Conservation (phyloP, 1,284 basidiomycete genomes). For the Pseudozyma hubeiensis region DNA sequence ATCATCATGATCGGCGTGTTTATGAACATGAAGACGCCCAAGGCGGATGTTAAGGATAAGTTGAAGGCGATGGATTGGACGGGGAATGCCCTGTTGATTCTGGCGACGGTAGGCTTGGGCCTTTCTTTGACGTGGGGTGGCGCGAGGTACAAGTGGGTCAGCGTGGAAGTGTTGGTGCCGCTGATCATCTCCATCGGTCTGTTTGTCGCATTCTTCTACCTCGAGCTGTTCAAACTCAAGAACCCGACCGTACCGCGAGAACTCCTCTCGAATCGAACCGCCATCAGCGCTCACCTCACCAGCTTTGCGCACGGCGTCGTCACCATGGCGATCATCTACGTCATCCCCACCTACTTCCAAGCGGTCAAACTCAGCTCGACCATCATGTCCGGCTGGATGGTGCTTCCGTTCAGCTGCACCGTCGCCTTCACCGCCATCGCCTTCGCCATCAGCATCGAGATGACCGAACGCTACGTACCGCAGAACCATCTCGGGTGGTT, state of each 20-base stretch:
- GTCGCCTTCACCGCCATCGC: slow-evolving; percentile 37
- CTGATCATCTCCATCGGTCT: slow-evolving; percentile 24
- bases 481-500: slow-evolving; percentile 48
- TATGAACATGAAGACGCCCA: slow-evolving; percentile 45
- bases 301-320: slow-evolving; percentile 34
- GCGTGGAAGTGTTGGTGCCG: slow-evolving; percentile 25
- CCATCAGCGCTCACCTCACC: slow-evolving; percentile 25
- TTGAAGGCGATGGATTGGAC: slow-evolving; percentile 39
- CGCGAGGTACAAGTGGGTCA: slow-evolving; percentile 26
- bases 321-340: slow-evolving; percentile 49
- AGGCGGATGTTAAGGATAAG: slow-evolving; percentile 29
- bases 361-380: slow-evolving; percentile 25
- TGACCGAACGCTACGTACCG: slow-evolving; percentile 26
- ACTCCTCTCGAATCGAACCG: slow-evolving; percentile 29
- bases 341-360: slow-evolving; percentile 47
- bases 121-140: slow-evolving; percentile 49
- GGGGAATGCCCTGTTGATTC: slow-evolving; percentile 36
- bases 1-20: slow-evolving; percentile 42
- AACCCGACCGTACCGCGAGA: slow-evolving; percentile 30
- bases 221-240: slow-evolving; percentile 29
- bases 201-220: slow-evolving; percentile 32
- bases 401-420: slow-evolving; percentile 38
- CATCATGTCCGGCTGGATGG: slow-evolving; percentile 46
- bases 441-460: slow-evolving; percentile 37
- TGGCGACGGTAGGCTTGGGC: slow-evolving; percentile 24